Evolutionary conservation across 1,284 basidiomycete species (phyloP).

Genomic region (Takashimella koratensis): DNA sequence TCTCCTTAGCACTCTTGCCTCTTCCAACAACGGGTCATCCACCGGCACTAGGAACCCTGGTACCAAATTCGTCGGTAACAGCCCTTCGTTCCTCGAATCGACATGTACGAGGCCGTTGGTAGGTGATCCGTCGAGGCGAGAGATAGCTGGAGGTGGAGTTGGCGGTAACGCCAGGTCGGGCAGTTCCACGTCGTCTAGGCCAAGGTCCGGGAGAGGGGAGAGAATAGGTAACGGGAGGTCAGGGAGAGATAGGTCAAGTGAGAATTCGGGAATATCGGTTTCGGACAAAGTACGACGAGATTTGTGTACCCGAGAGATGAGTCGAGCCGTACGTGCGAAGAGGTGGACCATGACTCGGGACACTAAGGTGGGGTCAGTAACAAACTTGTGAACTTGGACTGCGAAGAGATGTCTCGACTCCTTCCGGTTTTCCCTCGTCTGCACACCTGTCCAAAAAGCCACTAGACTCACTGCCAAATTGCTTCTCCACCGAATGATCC

Average conservation of each 20-base stretch:
- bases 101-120: slow-evolving; percentile 3
- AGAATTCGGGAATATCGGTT: background rate
- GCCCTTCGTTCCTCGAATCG: background rate
- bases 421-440: too few relatives aligned
- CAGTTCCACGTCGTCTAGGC: background rate
- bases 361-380: slow-evolving; percentile 19
- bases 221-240: background rate
- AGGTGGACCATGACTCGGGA: slow-evolving; percentile 45
- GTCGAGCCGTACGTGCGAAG: slow-evolving; percentile 34
- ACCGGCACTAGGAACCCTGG: background rate
- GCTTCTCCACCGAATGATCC: slow-evolving; percentile 53
- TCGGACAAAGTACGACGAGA: slow-evolving; percentile 2
- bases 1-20: background rate
- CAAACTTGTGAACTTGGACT: background rate
- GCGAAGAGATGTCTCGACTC: background rate
- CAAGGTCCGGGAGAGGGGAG: background rate
- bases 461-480: slow-evolving; percentile 54
- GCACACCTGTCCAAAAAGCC: too few relatives aligned
- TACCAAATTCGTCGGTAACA: background rate
- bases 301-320: slow-evolving; percentile 28
- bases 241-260: background rate
- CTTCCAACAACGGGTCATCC: background rate
- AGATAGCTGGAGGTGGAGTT: background rate
- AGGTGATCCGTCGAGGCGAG: background rate
- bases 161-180: background rate